Percentiles rank a stretch among this genome's conserved stretches.
Conservation (phyloP, 2,329 filamentous ascomycete species). For the Penicillium hesseltinei region DNA sequence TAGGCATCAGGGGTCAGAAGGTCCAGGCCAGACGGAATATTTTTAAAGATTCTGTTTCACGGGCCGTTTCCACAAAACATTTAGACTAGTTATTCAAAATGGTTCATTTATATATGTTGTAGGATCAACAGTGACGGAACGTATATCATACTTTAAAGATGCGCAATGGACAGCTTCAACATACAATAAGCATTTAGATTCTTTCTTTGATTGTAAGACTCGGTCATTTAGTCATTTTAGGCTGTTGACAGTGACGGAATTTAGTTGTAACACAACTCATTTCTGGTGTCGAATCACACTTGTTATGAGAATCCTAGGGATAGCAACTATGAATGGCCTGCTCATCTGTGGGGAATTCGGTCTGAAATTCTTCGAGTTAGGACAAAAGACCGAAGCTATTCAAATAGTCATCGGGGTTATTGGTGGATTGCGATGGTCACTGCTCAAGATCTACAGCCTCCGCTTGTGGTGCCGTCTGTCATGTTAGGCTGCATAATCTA, state of each 20-base stretch:
- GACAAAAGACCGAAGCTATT: conserved; percentile 12
- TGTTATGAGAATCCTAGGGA: neutral
- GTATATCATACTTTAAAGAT: neutral
- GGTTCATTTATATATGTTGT: neutral
- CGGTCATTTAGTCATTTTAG: neutral
- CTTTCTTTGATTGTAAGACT: neutral
- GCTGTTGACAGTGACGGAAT: neutral
- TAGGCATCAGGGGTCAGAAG: neutral
- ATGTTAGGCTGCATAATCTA: neutral
- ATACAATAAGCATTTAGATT: neutral
- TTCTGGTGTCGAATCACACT: conserved; percentile 1
- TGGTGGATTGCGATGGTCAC: conserved; percentile 10
- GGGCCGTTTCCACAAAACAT: neutral
- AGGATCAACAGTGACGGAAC: neutral
- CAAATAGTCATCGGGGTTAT: conserved; percentile 8
- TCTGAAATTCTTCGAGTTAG: conserved; percentile 1
- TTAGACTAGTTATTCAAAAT: neutral
- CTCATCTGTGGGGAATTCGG: neutral
- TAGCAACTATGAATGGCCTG: neutral
- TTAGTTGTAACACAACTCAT: conserved; percentile 8
- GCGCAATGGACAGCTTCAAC: neutral
- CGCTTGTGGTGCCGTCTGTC: conserved; percentile 3
- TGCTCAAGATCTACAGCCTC: conserved; percentile 11
- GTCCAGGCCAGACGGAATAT: neutral
- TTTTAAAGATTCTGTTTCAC: neutral